Conservation (phyloP, 2,329 filamentous ascomycete species). For the Alternaria infectoria region DNA sequence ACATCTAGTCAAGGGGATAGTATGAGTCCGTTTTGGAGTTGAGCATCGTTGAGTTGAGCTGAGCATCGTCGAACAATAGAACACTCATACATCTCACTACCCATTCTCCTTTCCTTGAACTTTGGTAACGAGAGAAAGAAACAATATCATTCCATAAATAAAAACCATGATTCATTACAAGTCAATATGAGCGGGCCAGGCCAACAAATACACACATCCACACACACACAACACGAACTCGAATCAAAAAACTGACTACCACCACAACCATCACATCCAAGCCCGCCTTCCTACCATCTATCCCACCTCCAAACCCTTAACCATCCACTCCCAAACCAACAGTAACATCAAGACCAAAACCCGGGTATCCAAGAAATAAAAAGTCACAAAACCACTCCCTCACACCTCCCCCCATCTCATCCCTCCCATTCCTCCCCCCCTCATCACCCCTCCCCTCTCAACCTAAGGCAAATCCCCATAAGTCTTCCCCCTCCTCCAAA, state of each 20-base stretch:
- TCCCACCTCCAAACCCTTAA: background rate
- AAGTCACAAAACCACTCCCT: background rate
- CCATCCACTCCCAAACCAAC: too few relatives aligned
- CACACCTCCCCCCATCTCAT: background rate
- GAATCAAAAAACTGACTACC: background rate
- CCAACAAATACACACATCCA: background rate
- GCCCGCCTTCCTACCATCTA: background rate
- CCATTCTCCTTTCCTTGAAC: too few relatives aligned
- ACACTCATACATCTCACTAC: background rate
- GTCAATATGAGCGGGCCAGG: background rate
- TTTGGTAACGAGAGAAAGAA: too few relatives aligned
- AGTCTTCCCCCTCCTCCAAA: slow-evolving; percentile 43
- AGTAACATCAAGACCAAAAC: background rate
- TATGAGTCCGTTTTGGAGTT: slow-evolving; percentile 34
- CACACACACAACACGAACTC: background rate
- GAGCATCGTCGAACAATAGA: background rate
- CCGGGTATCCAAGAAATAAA: background rate
- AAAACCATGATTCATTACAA: background rate
- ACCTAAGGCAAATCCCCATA: slow-evolving; percentile 25
- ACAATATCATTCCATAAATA: background rate
- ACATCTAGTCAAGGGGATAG: slow-evolving; percentile 21
- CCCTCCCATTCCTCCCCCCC: too few relatives aligned
- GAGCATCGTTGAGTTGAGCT: background rate
- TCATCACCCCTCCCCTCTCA: background rate
- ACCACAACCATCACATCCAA: background rate